Conservation (phyloP, 306 rosid genomes). For the Leucaena leucocephala region DNA sequence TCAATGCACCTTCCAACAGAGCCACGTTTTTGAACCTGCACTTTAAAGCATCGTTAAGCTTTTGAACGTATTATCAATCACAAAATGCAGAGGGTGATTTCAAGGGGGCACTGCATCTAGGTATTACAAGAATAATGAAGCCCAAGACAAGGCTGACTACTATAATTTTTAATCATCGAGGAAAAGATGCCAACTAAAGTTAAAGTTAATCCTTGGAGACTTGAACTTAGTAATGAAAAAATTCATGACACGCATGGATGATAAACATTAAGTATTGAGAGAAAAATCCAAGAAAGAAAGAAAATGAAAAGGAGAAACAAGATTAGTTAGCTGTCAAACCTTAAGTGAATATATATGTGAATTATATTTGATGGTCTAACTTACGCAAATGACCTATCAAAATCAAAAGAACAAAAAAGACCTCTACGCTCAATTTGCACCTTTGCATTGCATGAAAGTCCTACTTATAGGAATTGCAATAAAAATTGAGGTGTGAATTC, state of each 20-base stretch:
- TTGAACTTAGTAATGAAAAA: not conserved
- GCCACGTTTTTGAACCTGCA: slow-evolving; percentile 98
- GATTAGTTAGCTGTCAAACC: not conserved
- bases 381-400: not conserved
- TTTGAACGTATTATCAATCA: not conserved
- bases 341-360: not conserved
- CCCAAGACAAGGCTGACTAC: not conserved
- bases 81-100: not conserved
- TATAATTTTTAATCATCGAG: not conserved
- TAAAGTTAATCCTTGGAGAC: not conserved
- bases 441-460: not conserved
- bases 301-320: not conserved
- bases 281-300: not conserved
- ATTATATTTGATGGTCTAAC: not conserved
- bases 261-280: not conserved
- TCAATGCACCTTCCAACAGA: slow-evolving; percentile 98
- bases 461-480: not conserved
- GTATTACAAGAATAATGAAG: not conserved
- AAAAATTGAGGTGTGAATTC: not conserved
- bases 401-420: not conserved
- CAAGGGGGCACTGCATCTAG: not conserved
- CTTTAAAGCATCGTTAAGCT: slow-evolving; percentile 28
- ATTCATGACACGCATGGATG: not conserved
- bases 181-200: not conserved
- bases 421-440: not conserved